Evolutionary conservation across 2,329 filamentous ascomycete genomes (phyloP).

Genomic region (Ambrosiella xylebori): DNA sequence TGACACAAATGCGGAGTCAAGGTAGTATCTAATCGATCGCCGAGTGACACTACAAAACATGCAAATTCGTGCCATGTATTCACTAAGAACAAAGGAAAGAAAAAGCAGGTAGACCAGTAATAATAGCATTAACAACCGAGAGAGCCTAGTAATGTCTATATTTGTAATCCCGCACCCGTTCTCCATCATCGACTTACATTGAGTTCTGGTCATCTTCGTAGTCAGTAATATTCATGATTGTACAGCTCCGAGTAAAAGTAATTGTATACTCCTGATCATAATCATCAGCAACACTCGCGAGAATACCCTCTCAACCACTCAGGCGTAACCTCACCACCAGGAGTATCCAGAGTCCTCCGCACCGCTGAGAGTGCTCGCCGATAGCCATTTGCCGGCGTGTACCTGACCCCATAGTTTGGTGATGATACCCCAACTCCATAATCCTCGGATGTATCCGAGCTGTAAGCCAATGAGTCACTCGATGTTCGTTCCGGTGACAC

Average conservation of each 20-base stretch:
- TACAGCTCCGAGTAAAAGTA: neutral
- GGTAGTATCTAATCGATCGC: neutral
- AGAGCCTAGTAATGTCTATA: neutral
- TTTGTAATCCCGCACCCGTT: neutral
- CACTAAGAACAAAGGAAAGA: too few relatives aligned
- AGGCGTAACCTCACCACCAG: neutral
- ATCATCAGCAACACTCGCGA: neutral
- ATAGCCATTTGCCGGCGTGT: neutral
- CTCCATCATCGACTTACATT: neutral
- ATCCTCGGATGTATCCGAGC: neutral
- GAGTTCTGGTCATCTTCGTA: constrained; percentile 8
- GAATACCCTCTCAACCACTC: neutral
- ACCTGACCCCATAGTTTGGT: neutral
- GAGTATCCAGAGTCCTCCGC: neutral
- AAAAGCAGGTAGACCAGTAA: too few relatives aligned
- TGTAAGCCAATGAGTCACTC: neutral
- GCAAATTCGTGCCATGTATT: neutral
- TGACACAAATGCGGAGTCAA: neutral
- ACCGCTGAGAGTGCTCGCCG: neutral
- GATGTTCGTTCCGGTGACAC: neutral
- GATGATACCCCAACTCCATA: neutral
- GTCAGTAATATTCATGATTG: neutral
- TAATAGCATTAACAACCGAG: too few relatives aligned
- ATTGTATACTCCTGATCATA: neutral
- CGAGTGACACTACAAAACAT: neutral